phyloP scores from a whole-genome alignment of 495 filamentous ascomycete species.

The Neurospora sublineolata region DNA sequence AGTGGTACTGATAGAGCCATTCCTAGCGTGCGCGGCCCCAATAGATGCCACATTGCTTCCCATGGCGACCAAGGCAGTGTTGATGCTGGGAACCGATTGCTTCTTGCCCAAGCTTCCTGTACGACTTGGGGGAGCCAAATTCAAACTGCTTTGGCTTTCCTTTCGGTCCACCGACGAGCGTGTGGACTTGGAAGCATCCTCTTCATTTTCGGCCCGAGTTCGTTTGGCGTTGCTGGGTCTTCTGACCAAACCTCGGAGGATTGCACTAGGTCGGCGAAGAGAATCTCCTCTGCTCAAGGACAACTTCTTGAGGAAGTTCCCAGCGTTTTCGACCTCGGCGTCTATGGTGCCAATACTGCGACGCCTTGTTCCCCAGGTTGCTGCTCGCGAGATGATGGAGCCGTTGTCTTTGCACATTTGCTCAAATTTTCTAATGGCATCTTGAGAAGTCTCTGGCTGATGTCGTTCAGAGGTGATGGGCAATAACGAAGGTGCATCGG shows the following conservation, averaged over 20 bases:
- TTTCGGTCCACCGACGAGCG: slow-evolving; percentile 25
- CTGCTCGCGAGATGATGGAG: slow-evolving; percentile 49
- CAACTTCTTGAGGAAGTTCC: slow-evolving; percentile 51
- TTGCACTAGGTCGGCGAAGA: slow-evolving; percentile 24
- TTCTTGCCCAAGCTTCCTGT: slow-evolving; percentile 49
- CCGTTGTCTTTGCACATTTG: slow-evolving; percentile 36
- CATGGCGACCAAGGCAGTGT: slow-evolving; percentile 54
- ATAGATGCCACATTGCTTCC: slow-evolving; percentile 50
- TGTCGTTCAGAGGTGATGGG: slow-evolving; percentile 26
- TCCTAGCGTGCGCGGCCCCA: slow-evolving; percentile 43
- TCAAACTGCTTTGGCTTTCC: slow-evolving; percentile 42
- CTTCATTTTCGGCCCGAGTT: slow-evolving; percentile 28
- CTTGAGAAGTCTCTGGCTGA: slow-evolving; percentile 40
- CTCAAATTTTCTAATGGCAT: slow-evolving; percentile 39
- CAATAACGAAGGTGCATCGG: slow-evolving; percentile 32
- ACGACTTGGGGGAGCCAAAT: slow-evolving; percentile 40
- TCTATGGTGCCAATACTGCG: slow-evolving; percentile 45
- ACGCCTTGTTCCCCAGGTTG: slow-evolving; percentile 62
- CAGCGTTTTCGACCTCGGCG: slow-evolving; percentile 47
- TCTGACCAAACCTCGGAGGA: slow-evolving; percentile 44
- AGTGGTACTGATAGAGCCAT: slow-evolving; percentile 45
- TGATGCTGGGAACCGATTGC: slow-evolving; percentile 48
- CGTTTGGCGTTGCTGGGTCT: slow-evolving; percentile 45
- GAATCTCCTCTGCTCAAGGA: slow-evolving; percentile 41
- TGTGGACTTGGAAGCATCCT: slow-evolving; percentile 22